Evolutionary conservation across 306 rosid genomes (phyloP), one percentile per base, ranked within the genome.

Genomic region (Hylodesmum podocarpum): DNA sequence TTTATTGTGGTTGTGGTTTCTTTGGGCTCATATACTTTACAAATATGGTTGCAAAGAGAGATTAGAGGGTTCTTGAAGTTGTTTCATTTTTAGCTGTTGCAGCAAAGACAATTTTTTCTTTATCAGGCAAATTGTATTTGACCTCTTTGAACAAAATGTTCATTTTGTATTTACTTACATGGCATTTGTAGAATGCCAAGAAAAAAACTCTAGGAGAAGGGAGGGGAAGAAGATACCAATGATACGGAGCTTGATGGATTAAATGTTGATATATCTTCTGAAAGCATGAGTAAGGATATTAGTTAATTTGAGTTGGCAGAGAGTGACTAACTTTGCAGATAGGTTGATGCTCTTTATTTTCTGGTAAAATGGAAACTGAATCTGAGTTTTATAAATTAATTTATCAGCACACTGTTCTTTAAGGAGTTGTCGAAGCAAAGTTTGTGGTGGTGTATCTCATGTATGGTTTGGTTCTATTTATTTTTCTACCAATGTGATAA

Each of bases 281-380:
- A 9, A 73, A 31, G 55, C 24, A 54, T 59, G 11, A 29, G 43
- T 59, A 55, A 4, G 27, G 64, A 15, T 29, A 29, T 37, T 43
- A 3, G 40, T 41, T 43, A 21, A 37, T 67, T 78, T 49, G 2
- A 62, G 51, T 2, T 11, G 40, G 58, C 78, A 34, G 36, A 21
- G 3, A 62, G 36, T 47, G 59, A 53, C 29, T 25, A 18, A 28
- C 16, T 70, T 79, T 66, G 8, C 27, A 62, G 55, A 51, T 47
- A 43, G 11, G 28, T 57, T 69, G 51, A 5, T 70, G 44, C 34
- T 69, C n/a, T 72, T 39, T 33, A 44, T 18, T 51, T 73, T 73
- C 53, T 58, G 16, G 67, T 57, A 46, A 39, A 68, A 51, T 79
- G 53, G 59, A 19, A 67, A 59, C 11, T 67, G 37, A 73, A 66